Base-by-base conservation (phyloP, 2,329 filamentous ascomycete genomes). In the Colletotrichum plurivorum region DNA sequence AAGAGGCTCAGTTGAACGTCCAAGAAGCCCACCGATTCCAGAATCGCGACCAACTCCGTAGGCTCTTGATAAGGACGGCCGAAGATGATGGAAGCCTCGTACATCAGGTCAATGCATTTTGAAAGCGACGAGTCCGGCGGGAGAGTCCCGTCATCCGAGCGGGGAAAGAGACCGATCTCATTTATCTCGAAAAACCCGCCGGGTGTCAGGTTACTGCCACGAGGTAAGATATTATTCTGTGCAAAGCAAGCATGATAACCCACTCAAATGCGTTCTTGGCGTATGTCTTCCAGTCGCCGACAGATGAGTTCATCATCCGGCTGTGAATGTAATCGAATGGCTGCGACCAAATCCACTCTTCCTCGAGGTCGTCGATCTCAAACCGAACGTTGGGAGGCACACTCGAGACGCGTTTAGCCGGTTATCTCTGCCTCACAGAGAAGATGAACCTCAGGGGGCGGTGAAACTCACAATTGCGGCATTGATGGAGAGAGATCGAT, bases 321-420 rank as follows among this genome's bases (percentile, higher is more conserved):
- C 85, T 85, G 74, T 90, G 89, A 70, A 91, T 86, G 73, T 86
- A 87, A 77, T 90, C 88, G 74, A 88, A 88, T 49, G 83, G 78
- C 4, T 80, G 74, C 1, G 83, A 81, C 66, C 71, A 76, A 2
- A 71, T 71, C 73, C 72, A 75, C 8, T 73, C 72, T 16, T 74
- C 57, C 49, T 77, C 71, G 0, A 76, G 18, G 64, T 82, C 79
- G 53, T 83, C 82, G 41, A 83, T 75, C 65, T 81, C 75, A 55
- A 83, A 83, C 10, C 73, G 69, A 1, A 81, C 71, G 61, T 82
- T 83, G 1, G 76, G 76, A 0, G 81, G 81, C 16, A 84, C 75
- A 73, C 81, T 81, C 25, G 5, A 8, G 22, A 72, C 9, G 27
- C 2, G 27, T 31, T 31, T 9, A 76, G 73, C 31, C 75, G 70